Evolutionary conservation across 2,329 filamentous ascomycete genomes (phyloP).

Genomic region (Aspergillus chevalieri): DNA sequence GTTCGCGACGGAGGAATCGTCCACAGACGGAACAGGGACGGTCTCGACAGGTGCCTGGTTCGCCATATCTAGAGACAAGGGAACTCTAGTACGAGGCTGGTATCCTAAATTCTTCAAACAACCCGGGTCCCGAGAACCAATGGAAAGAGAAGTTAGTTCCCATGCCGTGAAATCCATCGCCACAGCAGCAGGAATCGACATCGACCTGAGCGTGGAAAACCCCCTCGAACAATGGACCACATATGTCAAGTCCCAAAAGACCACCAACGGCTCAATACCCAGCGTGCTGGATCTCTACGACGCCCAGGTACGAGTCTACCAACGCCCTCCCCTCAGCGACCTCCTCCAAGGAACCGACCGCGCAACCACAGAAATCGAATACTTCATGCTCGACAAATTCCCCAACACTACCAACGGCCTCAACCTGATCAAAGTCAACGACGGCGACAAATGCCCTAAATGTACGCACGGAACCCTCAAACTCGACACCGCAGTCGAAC

Average conservation of each 20-base stretch:
- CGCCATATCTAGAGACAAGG: constrained; percentile 51
- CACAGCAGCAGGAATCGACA: constrained; percentile 50
- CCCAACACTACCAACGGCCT: constrained; percentile 41
- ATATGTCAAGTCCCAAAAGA: constrained; percentile 21
- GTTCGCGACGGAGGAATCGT: constrained; percentile 17
- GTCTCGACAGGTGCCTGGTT: constrained; percentile 36
- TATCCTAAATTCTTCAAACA: constrained; percentile 47
- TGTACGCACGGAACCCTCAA: constrained; percentile 60
- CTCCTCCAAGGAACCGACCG: constrained; percentile 25
- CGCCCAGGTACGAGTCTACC: constrained; percentile 33
- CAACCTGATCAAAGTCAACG: constrained; percentile 59
- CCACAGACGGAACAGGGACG: constrained; percentile 18
- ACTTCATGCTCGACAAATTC: constrained; percentile 31
- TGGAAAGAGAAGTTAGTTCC: constrained; percentile 45
- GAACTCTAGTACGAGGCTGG: constrained; percentile 64
- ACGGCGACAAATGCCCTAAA: constrained; percentile 66
- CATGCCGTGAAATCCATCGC: constrained; percentile 58
- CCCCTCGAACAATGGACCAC: constrained; percentile 49
- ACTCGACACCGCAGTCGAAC: constrained; percentile 70
- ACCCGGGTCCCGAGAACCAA: constrained; percentile 23
- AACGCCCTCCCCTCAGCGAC: constrained; percentile 34
- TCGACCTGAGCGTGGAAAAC: constrained; percentile 66
- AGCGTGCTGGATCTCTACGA: constrained; percentile 37
- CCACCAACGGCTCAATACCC: constrained; percentile 8
- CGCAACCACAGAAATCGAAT: constrained; percentile 25